Percentiles rank a stretch among this genome's conserved stretches.
Evolutionary conservation across 768 basidiomycete species (phyloP).

Genomic region (Naganishia friedmannii): DNA sequence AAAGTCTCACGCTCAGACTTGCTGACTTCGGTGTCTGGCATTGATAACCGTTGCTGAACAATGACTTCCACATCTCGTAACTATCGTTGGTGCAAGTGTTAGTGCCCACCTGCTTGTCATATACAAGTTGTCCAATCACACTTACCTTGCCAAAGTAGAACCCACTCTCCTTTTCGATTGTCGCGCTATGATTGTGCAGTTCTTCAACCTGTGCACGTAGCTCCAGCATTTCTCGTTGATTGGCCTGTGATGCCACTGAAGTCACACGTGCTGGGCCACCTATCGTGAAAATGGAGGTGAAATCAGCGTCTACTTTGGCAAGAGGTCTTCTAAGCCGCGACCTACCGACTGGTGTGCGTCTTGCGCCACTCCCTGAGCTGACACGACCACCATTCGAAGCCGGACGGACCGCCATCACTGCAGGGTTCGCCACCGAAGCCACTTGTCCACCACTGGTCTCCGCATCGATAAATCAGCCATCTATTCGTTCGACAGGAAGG

Average conservation of each 20-base stretch:
- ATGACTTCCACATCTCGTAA: slow-evolving; percentile 94
- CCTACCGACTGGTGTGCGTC: slow-evolving; percentile 23
- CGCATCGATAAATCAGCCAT: no score
- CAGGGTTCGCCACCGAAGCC: slow-evolving; percentile 15
- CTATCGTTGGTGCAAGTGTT: slow-evolving; percentile 54
- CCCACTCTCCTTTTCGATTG: slow-evolving; percentile 93
- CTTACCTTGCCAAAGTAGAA: slow-evolving; percentile 97
- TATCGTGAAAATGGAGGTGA: neutral
- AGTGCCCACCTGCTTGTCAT: neutral
- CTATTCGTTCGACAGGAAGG: neutral
- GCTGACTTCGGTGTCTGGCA: slow-evolving; percentile 61
- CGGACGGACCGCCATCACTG: slow-evolving; percentile 11
- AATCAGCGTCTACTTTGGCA: neutral
- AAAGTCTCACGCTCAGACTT: slow-evolving; percentile 55
- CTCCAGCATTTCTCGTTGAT: slow-evolving; percentile 56
- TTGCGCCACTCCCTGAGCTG: slow-evolving; percentile 3
- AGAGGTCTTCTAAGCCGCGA: neutral
- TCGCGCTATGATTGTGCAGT: slow-evolving; percentile 74
- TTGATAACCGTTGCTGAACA: slow-evolving; percentile 68
- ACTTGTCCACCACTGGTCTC: slow-evolving; percentile 24
- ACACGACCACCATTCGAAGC: slow-evolving; percentile 13
- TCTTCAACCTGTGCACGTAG: slow-evolving; percentile 78
- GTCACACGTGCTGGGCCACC: slow-evolving; percentile 27
- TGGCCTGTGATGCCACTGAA: slow-evolving; percentile 25
- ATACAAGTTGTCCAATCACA: slow-evolving; percentile 2